Conservation (phyloP, 2,329 filamentous ascomycete genomes). For the Fonsecaea monophora region DNA sequence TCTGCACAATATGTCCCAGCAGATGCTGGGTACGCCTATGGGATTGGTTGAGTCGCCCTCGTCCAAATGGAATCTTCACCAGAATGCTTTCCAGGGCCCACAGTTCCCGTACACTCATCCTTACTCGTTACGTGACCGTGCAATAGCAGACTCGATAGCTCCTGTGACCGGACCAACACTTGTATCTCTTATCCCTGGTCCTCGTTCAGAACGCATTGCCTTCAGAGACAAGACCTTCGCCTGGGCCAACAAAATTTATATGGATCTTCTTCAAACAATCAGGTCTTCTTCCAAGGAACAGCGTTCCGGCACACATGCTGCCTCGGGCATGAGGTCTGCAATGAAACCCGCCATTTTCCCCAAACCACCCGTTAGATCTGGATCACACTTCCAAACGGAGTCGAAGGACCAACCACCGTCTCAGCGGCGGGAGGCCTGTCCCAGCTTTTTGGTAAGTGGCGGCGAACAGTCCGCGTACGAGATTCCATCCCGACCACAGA, state of each 20-base stretch:
- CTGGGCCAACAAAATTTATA: constrained; percentile 75
- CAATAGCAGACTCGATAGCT: constrained; percentile 18
- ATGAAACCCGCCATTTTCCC: constrained; percentile 65
- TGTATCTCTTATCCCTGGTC: constrained; percentile 30
- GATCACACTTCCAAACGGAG: constrained; percentile 55
- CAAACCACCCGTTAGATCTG: constrained; percentile 65
- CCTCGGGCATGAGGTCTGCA: constrained; percentile 50
- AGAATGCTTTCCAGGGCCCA: constrained; percentile 20
- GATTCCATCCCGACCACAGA: constrained; percentile 35
- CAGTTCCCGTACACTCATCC: constrained; percentile 23
- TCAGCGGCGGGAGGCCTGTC: constrained; percentile 43
- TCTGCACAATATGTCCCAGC: constrained; percentile 12
- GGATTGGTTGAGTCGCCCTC: constrained; percentile 23
- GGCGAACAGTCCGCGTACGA: constrained; percentile 34
- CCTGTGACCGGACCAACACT: constrained; percentile 19
- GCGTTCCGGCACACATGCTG: constrained; percentile 47
- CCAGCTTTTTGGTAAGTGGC: constrained; percentile 45
- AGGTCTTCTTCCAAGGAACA: constrained; percentile 56
- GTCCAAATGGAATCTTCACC: constrained; percentile 24
- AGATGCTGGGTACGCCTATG: constrained; percentile 18
- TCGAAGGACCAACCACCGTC: constrained; percentile 33
- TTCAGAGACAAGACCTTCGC: constrained; percentile 73
- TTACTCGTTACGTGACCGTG: constrained; percentile 23
- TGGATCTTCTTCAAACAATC: constrained; percentile 71
- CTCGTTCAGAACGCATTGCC: constrained; percentile 37